phyloP scores from a whole-genome alignment of 2,329 filamentous ascomycete species.

The Dothistroma pini region DNA sequence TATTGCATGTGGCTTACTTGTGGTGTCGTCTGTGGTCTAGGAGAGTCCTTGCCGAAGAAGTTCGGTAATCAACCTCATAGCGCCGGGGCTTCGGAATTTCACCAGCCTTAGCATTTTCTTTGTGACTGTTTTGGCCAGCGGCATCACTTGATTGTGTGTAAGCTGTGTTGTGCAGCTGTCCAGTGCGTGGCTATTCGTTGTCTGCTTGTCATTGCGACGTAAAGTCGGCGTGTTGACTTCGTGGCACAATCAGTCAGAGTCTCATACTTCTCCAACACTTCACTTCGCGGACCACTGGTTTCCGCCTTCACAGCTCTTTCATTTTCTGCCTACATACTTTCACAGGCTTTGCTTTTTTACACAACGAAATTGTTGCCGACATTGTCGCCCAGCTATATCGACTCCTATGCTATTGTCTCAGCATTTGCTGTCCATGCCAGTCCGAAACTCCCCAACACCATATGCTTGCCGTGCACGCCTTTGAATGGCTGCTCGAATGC shows the following conservation, averaged over 20 bases:
- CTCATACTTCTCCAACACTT: background rate
- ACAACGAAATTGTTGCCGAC: background rate
- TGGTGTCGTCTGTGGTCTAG: background rate
- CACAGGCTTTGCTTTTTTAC: background rate
- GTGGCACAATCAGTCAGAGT: background rate
- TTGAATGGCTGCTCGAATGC: background rate
- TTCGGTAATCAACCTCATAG: background rate
- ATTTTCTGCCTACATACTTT: background rate
- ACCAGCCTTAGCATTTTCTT: background rate
- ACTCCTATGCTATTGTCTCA: background rate
- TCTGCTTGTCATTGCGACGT: background rate
- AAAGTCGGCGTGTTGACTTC: background rate
- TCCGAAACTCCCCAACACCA: background rate
- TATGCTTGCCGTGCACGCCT: conserved; percentile 4
- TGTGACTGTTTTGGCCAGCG: background rate
- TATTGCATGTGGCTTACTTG: too few relatives aligned
- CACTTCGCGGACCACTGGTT: background rate
- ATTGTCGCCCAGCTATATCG: background rate
- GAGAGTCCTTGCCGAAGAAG: background rate
- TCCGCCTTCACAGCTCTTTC: background rate
- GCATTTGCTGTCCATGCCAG: background rate
- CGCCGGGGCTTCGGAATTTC: background rate
- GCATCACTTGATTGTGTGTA: background rate
- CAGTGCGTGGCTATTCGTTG: background rate
- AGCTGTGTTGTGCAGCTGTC: background rate